Percentiles rank a stretch among this genome's conserved stretches.
Conservation (phyloP, 306 rosid species). For the Aeschynomene evenia region DNA sequence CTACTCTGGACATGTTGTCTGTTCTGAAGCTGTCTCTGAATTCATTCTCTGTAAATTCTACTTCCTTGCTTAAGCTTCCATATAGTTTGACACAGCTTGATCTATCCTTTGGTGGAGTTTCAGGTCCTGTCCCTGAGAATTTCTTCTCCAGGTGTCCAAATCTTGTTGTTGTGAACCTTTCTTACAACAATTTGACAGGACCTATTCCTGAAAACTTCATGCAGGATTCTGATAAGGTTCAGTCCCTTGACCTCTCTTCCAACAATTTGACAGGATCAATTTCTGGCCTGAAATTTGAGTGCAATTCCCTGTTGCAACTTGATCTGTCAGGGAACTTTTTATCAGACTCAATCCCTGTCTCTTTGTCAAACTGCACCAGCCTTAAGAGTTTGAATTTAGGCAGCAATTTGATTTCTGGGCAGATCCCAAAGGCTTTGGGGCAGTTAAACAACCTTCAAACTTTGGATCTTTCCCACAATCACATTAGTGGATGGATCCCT, state of each 20-base stretch:
- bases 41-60: slow-evolving; percentile 65
- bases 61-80: slow-evolving; percentile 80
- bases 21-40: slow-evolving; percentile 61
- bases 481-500: slow-evolving; percentile 88
- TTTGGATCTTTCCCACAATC: slow-evolving; percentile 81
- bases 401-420: slow-evolving; percentile 57
- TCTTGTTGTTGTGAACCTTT: slow-evolving; percentile 65
- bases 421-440: slow-evolving; percentile 73
- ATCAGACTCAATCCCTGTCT: slow-evolving; percentile 59
- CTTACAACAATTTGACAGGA: slow-evolving; percentile 76
- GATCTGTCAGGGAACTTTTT: slow-evolving; percentile 70
- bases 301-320: slow-evolving; percentile 63
- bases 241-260: slow-evolving; percentile 68
- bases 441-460: slow-evolving; percentile 55
- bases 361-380: slow-evolving; percentile 72
- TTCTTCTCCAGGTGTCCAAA: slow-evolving; percentile 70
- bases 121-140: slow-evolving; percentile 65
- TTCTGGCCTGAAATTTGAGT: slow-evolving; percentile 55
- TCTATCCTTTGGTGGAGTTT: slow-evolving; percentile 59
- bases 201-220: slow-evolving; percentile 61
- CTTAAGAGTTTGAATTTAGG: slow-evolving; percentile 60
- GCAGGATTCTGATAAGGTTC: slow-evolving; percentile 55
- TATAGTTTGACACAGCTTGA: slow-evolving; percentile 69
- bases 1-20: slow-evolving; percentile 66
- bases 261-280: slow-evolving; percentile 83